Conservation (phyloP, 169 alveolate species). For the Babesia ovata region DNA sequence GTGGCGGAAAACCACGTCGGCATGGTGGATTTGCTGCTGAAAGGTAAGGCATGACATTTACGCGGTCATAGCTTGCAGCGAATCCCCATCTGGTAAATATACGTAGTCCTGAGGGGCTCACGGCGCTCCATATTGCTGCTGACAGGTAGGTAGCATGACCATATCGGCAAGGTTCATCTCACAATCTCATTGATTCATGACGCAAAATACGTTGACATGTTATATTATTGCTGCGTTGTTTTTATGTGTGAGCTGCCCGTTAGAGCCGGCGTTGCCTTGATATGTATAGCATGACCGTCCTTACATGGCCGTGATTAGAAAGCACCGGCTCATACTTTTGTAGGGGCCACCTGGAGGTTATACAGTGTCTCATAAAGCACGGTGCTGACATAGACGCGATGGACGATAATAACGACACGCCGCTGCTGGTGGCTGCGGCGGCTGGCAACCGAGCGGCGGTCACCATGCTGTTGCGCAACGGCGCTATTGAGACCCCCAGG, state of each 20-base stretch:
- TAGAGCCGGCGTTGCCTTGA: no score
- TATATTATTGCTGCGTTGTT: no score
- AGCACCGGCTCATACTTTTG: background rate
- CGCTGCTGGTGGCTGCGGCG: conserved; percentile 70
- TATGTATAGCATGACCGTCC: no score
- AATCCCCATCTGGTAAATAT: conserved; percentile 30
- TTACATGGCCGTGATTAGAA: no score
- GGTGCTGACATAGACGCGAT: conserved; percentile 57
- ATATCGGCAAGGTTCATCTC: no score
- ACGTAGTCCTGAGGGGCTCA: conserved; percentile 49
- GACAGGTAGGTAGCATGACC: conserved; percentile 27
- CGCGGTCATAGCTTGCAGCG: conserved; percentile 2
- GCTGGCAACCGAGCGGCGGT: conserved; percentile 66
- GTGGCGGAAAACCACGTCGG: conserved; percentile 8
- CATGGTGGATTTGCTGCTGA: background rate
- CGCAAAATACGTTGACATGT: no score
- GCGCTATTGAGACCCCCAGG: conserved; percentile 55
- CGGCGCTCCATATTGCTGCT: conserved; percentile 59
- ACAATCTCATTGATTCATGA: no score
- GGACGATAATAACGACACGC: conserved; percentile 66
- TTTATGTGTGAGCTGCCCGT: no score
- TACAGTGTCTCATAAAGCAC: background rate
- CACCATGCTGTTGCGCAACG: conserved; percentile 39
- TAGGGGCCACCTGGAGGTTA: conserved; percentile 22
- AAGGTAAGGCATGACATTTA: background rate